These are phyloP conservation scores for Suaeda aralocaspica DNA, from an alignment of 148 eudicot genomes.

Conservation along the genomic window DNA sequence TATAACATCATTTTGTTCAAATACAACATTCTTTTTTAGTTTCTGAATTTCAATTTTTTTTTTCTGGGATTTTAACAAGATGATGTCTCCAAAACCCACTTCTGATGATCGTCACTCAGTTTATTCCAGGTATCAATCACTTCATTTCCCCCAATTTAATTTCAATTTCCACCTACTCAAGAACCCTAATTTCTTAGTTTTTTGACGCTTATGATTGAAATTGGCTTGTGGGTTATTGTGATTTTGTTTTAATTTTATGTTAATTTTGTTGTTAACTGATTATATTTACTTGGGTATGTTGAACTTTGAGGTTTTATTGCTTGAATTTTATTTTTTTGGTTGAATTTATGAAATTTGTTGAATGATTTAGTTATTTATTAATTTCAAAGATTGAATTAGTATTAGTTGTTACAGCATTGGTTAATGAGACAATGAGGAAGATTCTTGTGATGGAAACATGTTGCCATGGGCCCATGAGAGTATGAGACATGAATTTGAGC, in stretches of 20 bases:
- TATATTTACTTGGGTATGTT: slow-evolving; percentile 8
- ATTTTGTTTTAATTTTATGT: background rate
- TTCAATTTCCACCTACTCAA: slow-evolving; percentile 11
- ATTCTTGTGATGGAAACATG: background rate
- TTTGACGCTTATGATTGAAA: background rate
- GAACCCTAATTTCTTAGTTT: slow-evolving; percentile 24
- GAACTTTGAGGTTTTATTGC: slow-evolving; percentile 8
- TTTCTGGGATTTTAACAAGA: slow-evolving; percentile 17
- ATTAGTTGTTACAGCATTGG: background rate
- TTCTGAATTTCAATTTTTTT: background rate
- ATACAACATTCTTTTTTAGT: background rate
- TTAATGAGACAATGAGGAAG: background rate
- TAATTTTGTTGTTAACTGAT: slow-evolving; percentile 1
- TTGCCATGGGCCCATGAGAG: no score
- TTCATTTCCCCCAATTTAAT: slow-evolving; percentile 9
- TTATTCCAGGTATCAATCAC: slow-evolving; percentile 23
- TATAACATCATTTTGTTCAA: background rate
- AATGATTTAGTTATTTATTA: background rate
- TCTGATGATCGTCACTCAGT: slow-evolving; percentile 30
- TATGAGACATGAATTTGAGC: slow-evolving; percentile 13
- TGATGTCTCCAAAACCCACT: slow-evolving; percentile 36
- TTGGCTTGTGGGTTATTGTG: slow-evolving; percentile 19
- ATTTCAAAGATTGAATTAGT: background rate
- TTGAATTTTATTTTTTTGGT: background rate
- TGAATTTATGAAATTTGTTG: background rate